phyloP scores from a whole-genome alignment of 2,329 filamentous ascomycete species.

The Aspergillus neotritici region DNA sequence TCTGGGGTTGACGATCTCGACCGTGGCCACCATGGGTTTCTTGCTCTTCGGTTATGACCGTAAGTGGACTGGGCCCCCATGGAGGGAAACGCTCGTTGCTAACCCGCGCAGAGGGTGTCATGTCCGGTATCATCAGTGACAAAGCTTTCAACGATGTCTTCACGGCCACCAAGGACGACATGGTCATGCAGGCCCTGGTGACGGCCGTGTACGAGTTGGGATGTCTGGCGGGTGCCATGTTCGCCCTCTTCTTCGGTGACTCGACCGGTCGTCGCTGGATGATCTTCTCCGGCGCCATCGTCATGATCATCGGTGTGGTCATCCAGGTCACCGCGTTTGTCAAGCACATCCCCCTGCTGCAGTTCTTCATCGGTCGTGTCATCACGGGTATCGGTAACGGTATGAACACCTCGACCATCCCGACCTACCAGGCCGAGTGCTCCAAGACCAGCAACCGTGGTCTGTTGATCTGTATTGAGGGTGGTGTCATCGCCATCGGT shows the following conservation, averaged over 20 bases:
- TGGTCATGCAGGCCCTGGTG: constrained; percentile 33
- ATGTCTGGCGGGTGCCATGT: constrained; percentile 36
- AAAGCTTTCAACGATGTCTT: constrained; percentile 29
- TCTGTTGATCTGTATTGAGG: constrained; percentile 56
- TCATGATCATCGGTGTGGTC: constrained; percentile 42
- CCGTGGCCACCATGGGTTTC: constrained; percentile 60
- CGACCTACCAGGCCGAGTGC: constrained; percentile 51
- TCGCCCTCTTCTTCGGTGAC: constrained; percentile 33
- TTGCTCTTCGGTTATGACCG: constrained; percentile 56
- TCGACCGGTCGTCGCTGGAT: constrained; percentile 39
- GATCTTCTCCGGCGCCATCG: constrained; percentile 53
- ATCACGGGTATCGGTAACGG: constrained; percentile 52
- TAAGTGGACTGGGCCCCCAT: constrained; percentile 18
- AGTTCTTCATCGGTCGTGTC: constrained; percentile 50
- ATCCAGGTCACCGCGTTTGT: constrained; percentile 32
- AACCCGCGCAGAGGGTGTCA: constrained; percentile 29
- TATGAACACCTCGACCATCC: constrained; percentile 52
- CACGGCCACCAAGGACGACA: constrained; percentile 31
- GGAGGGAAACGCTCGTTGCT: background rate
- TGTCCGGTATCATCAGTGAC: constrained; percentile 37
- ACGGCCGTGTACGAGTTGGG: constrained; percentile 31
- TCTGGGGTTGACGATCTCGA: constrained; percentile 54
- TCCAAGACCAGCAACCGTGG: constrained; percentile 54
- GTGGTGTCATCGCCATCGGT: constrained; percentile 48
- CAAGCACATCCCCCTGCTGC: constrained; percentile 36